Evolutionary conservation across 768 basidiomycete genomes (phyloP).

Genomic region (Stropharia rugosoannulata): DNA sequence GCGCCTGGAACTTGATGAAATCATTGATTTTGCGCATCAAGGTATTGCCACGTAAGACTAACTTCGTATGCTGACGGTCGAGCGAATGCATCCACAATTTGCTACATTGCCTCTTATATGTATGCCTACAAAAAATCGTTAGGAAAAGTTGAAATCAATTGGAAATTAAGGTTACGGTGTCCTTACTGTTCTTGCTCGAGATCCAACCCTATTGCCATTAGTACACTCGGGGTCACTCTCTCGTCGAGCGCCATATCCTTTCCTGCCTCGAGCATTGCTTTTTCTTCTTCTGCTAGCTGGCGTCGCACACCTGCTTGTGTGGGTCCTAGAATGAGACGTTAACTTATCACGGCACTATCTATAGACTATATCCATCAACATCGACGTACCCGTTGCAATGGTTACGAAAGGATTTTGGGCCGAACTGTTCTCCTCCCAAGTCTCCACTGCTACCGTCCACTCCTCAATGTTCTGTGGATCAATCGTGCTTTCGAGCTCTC

Average conservation of each 20-base stretch:
- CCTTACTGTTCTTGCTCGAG: not conserved
- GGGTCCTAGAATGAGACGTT: not conserved
- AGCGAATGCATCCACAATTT: not conserved
- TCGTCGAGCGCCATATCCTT: not conserved
- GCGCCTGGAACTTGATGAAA: not conserved
- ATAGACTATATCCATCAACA: no score
- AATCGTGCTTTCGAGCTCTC: not conserved
- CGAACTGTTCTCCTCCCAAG: not conserved
- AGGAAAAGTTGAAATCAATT: no score
- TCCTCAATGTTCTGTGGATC: not conserved
- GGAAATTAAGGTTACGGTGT: not conserved
- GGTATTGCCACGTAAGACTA: not conserved
- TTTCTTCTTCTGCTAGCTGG: not conserved
- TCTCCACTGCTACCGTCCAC: not conserved
- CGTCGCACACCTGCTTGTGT: not conserved
- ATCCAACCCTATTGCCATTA: not conserved
- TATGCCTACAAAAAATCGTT: not conserved
- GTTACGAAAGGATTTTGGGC: not conserved
- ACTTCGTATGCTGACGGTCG: not conserved
- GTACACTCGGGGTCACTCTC: not conserved
- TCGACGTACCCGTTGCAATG: not conserved
- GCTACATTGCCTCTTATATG: not conserved
- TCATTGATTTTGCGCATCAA: not conserved
- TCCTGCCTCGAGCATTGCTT: not conserved
- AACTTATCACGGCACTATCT: no score